A percentile compares a stretch with the other conserved stretches of the same genome.
Evolutionary conservation across 78 protist genomes (phyloP).

Genomic region (Chrysochromulina tobinii): DNA sequence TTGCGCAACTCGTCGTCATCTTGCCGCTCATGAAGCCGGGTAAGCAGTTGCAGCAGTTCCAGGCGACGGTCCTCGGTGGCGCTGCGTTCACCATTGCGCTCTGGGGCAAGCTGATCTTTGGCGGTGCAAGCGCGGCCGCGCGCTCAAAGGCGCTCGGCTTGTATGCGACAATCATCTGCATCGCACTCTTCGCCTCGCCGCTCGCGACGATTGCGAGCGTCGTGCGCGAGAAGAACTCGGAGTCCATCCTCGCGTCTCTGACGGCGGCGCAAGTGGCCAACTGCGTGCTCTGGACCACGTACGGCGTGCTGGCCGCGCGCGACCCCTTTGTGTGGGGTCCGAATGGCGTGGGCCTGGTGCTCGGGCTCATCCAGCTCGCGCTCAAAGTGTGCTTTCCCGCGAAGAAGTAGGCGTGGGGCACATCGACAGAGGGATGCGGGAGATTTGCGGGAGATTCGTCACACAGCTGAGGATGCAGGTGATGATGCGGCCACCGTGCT

Average conservation of each 20-base stretch:
- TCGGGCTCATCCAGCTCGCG: no score
- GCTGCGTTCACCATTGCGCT: no score
- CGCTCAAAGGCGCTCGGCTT: background rate
- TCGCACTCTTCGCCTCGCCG: background rate
- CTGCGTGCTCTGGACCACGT: background rate
- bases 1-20: background rate
- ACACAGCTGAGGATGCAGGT: no score
- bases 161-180: background rate
- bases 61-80: background rate
- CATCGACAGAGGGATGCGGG: no score
- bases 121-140: no score
- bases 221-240: background rate
- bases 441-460: no score
- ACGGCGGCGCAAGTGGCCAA: background rate
- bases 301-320: no score
- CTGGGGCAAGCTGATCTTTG: background rate
- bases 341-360: no score
- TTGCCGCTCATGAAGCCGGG: background rate
- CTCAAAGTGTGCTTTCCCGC: no score
- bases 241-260: background rate
- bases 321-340: no score
- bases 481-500: no score
- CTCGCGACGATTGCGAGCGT: background rate
- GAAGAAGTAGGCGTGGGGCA: no score
- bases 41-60: background rate